Base-by-base conservation (phyloP, 108 stramenopile species). In the Cafeteria roenbergensis region DNA sequence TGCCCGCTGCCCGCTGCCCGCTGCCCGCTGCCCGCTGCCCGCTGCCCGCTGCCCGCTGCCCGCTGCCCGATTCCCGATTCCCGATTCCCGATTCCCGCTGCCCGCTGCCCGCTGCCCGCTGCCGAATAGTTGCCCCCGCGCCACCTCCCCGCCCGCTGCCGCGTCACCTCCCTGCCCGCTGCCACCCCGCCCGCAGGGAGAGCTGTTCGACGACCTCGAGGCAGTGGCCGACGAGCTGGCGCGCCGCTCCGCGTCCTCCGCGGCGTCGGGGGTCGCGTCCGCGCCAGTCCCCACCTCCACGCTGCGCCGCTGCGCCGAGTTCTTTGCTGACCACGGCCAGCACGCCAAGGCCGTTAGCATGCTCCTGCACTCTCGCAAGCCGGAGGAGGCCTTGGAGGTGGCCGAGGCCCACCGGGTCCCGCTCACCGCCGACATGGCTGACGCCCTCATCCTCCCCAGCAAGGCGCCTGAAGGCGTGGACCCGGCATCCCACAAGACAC, bases 301-400 rank as follows among this genome's bases (percentile, higher is more conserved):
- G 26, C 72, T 82, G 22, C 57, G 65, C 36, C 35, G 73, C 1
- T 82, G 82, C 62, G 84, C 79, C 31, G 78, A 80, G 17, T 83
- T 83, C 73, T 77, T 85, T 62, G 51, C 83, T 26, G 57, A 67
- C 36, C 73, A 85, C 64, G 42, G 56, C 17, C 80, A 83, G 69
- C 79, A 67, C 62, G 77, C 76, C 12, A 80, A 83, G 68, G 82
- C 84, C 0, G 80, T 85, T 6, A 51, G 55, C 25, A 38, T 75
- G 42, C 69, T 81, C 25, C 71, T 76, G 51, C 63, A 32, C 25
- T 73, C 75, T n/a, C 31, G 57, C 30, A 34, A 59, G 51, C 68
- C 59, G 29, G 33, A 64, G 34, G 59, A 73, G 28, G 84, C 84
- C 20, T 68, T 85, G 50, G 71, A 78, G 32, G 70, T 83, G 2